Percentiles rank a stretch among this genome's conserved stretches.
Conservation (phyloP, 169 alveolate species). For the Amoebophrya sp. region DNA sequence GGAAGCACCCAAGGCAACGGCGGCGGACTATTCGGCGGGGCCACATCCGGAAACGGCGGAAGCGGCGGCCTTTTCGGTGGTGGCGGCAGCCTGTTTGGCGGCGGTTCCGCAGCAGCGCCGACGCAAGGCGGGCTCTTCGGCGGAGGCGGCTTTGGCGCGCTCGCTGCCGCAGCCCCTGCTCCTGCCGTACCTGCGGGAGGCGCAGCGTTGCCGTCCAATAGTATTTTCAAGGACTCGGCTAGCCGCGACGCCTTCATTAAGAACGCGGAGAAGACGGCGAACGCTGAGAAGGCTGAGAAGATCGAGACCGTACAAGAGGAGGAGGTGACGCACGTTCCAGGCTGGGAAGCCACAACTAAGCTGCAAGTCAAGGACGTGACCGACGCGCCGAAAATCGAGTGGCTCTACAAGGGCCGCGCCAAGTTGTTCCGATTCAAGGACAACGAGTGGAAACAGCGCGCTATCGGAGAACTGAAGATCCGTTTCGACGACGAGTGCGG, state of each 20-base stretch:
- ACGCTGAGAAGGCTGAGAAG: not conserved
- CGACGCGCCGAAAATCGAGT: not conserved
- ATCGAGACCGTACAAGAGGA: not conserved
- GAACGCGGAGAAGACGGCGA: constrained; percentile 9
- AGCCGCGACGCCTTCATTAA: not conserved
- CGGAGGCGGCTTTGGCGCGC: not conserved
- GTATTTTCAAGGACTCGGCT: not conserved
- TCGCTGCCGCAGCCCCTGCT: not conserved
- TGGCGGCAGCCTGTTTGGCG: constrained; percentile 15
- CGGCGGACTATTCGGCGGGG: too few species aligned
- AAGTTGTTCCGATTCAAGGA: constrained; percentile 13
- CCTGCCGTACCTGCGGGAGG: not conserved
- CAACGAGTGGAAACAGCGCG: not conserved
- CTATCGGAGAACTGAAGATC: constrained; percentile 17
- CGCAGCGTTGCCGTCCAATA: not conserved
- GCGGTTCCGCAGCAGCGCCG: not conserved
- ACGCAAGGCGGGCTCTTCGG: not conserved
- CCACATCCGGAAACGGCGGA: too few species aligned
- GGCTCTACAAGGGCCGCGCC: not conserved
- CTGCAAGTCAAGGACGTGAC: not conserved
- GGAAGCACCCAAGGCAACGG: too few species aligned
- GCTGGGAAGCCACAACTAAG: not conserved
- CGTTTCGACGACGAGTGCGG: not conserved
- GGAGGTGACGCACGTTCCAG: constrained; percentile 1
- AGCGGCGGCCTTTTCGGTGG: not conserved